Conservation (phyloP, 1,284 basidiomycete species). For the Tilletia caries region DNA sequence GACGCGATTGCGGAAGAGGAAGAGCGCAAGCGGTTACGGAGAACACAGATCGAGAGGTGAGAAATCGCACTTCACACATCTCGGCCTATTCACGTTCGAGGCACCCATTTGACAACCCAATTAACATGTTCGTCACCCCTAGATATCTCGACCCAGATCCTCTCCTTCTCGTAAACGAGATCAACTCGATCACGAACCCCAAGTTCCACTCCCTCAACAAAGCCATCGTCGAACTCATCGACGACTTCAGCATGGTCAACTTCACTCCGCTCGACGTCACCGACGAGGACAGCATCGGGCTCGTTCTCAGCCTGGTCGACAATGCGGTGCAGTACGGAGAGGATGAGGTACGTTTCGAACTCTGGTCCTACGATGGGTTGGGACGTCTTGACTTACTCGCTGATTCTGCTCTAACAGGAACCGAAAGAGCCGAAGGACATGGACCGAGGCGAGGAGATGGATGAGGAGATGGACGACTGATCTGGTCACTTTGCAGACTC, state of each 20-base stretch:
- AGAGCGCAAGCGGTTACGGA: slow-evolving; percentile 1
- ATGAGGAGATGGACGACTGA: slow-evolving; percentile 6
- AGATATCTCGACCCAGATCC: slow-evolving; percentile 97
- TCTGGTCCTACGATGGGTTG: no score
- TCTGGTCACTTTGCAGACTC: not conserved
- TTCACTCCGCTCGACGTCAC: slow-evolving; percentile 93
- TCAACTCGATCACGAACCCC: slow-evolving; percentile 69
- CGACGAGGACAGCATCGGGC: slow-evolving; percentile 81
- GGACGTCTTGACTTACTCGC: no score
- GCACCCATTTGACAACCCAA: not conserved
- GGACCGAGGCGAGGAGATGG: slow-evolving; percentile 36
- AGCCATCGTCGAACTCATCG: slow-evolving; percentile 92
- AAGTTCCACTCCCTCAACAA: slow-evolving; percentile 89
- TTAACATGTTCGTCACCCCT: slow-evolving; percentile 17
- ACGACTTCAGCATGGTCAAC: slow-evolving; percentile 95
- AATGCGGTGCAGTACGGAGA: slow-evolving; percentile 80
- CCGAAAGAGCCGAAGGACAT: slow-evolving; percentile 52
- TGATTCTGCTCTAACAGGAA: slow-evolving; percentile 22
- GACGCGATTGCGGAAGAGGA: slow-evolving; percentile 11
- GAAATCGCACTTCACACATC: no score
- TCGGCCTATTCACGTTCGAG: no score
- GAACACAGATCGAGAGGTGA: slow-evolving; percentile 4
- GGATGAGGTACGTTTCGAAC: slow-evolving; percentile 34
- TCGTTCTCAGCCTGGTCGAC: slow-evolving; percentile 89
- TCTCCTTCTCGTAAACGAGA: slow-evolving; percentile 70